Evolutionary conservation across 1,284 basidiomycete genomes (phyloP).

Genomic region (Ceraceosorus guamensis): DNA sequence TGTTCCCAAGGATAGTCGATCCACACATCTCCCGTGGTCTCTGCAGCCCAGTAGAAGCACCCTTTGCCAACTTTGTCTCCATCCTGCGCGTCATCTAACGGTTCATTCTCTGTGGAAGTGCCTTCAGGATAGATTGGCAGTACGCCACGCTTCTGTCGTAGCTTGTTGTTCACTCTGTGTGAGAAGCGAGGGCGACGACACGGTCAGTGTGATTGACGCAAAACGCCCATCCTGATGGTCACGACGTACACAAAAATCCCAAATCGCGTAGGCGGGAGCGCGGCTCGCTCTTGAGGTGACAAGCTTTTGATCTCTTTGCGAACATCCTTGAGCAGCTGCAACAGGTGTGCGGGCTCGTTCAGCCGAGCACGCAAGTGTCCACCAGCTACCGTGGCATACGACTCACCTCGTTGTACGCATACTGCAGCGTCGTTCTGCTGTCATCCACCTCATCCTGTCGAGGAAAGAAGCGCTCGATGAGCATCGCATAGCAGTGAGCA

Average conservation of each 20-base stretch:
- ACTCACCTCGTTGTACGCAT: conserved; percentile 39
- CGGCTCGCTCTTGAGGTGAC: conserved; percentile 25
- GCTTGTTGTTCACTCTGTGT: conserved; percentile 39
- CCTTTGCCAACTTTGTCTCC: conserved; percentile 36
- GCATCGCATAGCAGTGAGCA: too few species aligned
- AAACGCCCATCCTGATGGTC: too few species aligned
- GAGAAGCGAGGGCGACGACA: too few species aligned
- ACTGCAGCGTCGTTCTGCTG: conserved; percentile 45
- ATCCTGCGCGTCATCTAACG: conserved; percentile 15
- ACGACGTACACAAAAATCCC: conserved; percentile 37
- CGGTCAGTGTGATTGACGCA: too few species aligned
- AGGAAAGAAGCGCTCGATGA: too few species aligned
- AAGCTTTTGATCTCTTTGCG: conserved; percentile 31
- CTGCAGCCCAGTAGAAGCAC: conserved; percentile 44
- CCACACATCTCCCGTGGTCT: conserved; percentile 44
- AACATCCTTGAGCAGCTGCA: conserved; percentile 40
- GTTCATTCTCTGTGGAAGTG: conserved; percentile 23
- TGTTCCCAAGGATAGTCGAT: conserved; percentile 47
- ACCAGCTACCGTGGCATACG: neutral
- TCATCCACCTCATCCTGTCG: conserved; percentile 45
- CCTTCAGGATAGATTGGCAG: conserved; percentile 31
- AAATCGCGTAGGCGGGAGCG: conserved; percentile 42
- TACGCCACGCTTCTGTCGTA: conserved; percentile 39
- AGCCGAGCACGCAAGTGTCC: neutral
- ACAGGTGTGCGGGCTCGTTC: neutral